Conservation (phyloP, 1,284 basidiomycete species). For the Boletus smithii region DNA sequence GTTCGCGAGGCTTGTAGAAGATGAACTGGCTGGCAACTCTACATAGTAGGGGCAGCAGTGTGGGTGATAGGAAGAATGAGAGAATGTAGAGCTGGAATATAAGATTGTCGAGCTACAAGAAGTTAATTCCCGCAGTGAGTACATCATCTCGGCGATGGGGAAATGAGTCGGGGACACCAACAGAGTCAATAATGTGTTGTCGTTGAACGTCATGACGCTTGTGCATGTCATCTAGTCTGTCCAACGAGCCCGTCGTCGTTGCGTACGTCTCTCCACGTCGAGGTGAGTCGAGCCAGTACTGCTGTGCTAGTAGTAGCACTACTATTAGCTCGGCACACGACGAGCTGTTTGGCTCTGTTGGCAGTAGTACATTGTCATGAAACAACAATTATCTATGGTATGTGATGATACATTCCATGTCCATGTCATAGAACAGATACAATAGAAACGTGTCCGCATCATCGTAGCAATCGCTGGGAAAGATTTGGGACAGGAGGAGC, state of each 20-base stretch:
- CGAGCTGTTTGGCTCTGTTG: constrained; percentile 31
- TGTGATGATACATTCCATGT: no score
- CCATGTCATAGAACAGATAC: not conserved
- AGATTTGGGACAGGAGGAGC: constrained; percentile 7
- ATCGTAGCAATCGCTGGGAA: constrained; percentile 6
- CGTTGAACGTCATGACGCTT: constrained; percentile 69
- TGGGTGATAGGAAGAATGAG: constrained; percentile 72
- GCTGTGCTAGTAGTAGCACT: no score
- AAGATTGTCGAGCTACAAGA: constrained; percentile 57
- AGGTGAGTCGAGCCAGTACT: not conserved
- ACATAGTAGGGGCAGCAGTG: constrained; percentile 56
- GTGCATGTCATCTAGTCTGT: constrained; percentile 60
- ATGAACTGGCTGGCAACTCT: constrained; percentile 55
- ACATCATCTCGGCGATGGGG: not conserved
- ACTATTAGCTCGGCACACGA: no score
- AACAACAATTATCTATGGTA: no score
- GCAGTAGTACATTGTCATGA: not conserved
- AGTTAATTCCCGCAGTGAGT: constrained; percentile 17
- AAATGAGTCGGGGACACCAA: constrained; percentile 36
- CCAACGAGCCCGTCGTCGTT: constrained; percentile 19
- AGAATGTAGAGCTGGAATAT: constrained; percentile 69
- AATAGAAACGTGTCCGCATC: constrained; percentile 8
- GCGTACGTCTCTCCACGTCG: constrained; percentile 3
- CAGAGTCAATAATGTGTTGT: constrained; percentile 71
- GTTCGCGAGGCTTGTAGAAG: constrained; percentile 59